phyloP scores from a whole-genome alignment of 495 filamentous ascomycete species.

The Aspergillus olivimuriae region DNA sequence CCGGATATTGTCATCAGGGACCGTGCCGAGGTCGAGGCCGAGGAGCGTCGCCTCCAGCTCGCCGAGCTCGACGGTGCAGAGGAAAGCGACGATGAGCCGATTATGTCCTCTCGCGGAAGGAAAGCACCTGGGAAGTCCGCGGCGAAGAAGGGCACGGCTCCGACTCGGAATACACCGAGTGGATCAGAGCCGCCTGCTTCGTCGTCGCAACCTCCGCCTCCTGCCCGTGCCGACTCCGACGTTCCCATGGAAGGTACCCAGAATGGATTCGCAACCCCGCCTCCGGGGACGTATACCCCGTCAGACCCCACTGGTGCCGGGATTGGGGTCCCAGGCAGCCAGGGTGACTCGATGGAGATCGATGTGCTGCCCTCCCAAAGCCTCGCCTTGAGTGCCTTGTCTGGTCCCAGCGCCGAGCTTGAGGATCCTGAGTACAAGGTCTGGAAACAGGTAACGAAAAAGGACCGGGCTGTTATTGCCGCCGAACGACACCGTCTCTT shows the following conservation, averaged over 20 bases:
- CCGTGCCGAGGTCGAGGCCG: constrained; percentile 91
- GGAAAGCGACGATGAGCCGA: constrained; percentile 96
- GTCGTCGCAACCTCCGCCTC: constrained; percentile 46
- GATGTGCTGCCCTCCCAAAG: constrained; percentile 57
- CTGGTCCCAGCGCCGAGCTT: constrained; percentile 42
- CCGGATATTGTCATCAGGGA: constrained; percentile 86
- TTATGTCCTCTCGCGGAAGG: constrained; percentile 92
- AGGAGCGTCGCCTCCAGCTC: constrained; percentile 78
- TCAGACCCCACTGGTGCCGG: constrained; percentile 63
- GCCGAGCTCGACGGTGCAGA: constrained; percentile 72
- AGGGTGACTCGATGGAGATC: constrained; percentile 75
- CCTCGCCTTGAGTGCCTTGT: constrained; percentile 49
- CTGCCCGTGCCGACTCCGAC: constrained; percentile 58
- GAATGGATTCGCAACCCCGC: constrained; percentile 78
- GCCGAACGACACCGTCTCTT: constrained; percentile 75
- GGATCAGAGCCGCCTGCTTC: constrained; percentile 62
- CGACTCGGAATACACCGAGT: constrained; percentile 62
- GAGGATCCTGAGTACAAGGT: constrained; percentile 92
- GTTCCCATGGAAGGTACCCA: constrained; percentile 59
- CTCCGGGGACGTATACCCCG: constrained; percentile 71
- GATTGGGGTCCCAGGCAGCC: constrained; percentile 50
- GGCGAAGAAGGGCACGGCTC: constrained; percentile 68
- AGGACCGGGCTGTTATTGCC: constrained; percentile 83
- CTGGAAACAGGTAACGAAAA: constrained; percentile 98
- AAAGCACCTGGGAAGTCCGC: constrained; percentile 74